Base-by-base conservation (phyloP, 106 monocot genomes). In the Alisma plantagoaquatica region DNA sequence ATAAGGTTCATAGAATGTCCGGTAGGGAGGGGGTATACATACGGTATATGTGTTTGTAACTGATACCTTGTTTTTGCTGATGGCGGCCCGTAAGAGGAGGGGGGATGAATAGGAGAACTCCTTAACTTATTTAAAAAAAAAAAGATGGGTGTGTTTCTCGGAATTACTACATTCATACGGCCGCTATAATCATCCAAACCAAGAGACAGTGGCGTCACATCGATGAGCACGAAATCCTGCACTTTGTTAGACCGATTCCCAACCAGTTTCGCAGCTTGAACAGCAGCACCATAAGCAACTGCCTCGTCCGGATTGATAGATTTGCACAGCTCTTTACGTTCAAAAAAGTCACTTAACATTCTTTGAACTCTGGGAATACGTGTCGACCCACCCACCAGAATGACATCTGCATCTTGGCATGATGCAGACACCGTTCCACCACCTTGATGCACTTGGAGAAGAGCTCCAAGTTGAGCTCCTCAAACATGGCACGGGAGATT, bases 101-200 rank as follows among this genome's bases (percentile, higher is more conserved):
- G n/a, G n/a, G n/a, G n/a, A n/a, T n/a, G n/a, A n/a, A n/a, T n/a
- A n/a, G n/a, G n/a, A n/a, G n/a, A n/a, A n/a, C n/a, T n/a, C n/a
- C n/a, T n/a, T n/a, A n/a, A n/a, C n/a, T n/a, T n/a, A n/a, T n/a
- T n/a, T n/a, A n/a, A n/a, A n/a, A n/a, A n/a, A n/a, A n/a, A n/a
- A n/a, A n/a, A n/a, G 12, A 81, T 72, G 29, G 80, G 71, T 43
- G 80, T 81, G 59, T 75, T 81, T 38, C 80, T 43, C 7, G 80
- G 75, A 17, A 55, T 55, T 23, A 55, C 18, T 10, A 55, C 55
- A 6, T 31, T 55, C 55, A 55, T 55, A 10, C 31, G 33, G 1
- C 55, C 55, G 18, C 55, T 35, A 4, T n/a, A n/a, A n/a, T n/a
- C n/a, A n/a, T n/a, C 55, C 25, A 55, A 2, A 6, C 55, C 55